These are phyloP conservation scores for Phaeosphaeria sp. DNA, from an alignment of 2,329 filamentous ascomycete genomes.

Conservation along the genomic window DNA sequence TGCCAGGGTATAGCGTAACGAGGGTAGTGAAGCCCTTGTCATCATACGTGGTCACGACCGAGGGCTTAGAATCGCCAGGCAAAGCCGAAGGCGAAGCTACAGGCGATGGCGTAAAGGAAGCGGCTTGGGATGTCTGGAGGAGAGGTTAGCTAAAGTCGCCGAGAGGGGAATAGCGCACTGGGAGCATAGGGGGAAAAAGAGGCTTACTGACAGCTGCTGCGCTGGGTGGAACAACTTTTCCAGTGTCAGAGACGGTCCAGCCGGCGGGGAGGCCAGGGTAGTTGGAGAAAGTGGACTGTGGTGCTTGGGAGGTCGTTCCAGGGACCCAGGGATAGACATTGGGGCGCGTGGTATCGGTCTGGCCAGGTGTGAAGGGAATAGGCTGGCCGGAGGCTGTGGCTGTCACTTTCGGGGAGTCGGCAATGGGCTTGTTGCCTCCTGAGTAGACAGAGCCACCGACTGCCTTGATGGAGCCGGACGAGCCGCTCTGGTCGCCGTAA, in stretches of 20 bases:
- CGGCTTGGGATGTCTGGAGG: slow-evolving; percentile 58
- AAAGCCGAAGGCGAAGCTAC: slow-evolving; percentile 45
- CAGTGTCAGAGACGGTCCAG: slow-evolving; percentile 79
- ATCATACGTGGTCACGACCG: slow-evolving; percentile 56
- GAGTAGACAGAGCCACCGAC: slow-evolving; percentile 78
- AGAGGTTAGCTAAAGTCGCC: slow-evolving; percentile 21
- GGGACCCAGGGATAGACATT: slow-evolving; percentile 68
- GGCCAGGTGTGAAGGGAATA: slow-evolving; percentile 72
- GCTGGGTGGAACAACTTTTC: slow-evolving; percentile 78
- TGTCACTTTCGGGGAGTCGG: slow-evolving; percentile 67
- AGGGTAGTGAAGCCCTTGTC: slow-evolving; percentile 59
- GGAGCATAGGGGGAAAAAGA: slow-evolving; percentile 21
- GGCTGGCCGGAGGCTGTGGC: slow-evolving; percentile 68
- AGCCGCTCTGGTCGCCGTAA: slow-evolving; percentile 80
- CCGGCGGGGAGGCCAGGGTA: slow-evolving; percentile 73
- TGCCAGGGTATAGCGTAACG: slow-evolving; percentile 39
- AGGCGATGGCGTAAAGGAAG: slow-evolving; percentile 60
- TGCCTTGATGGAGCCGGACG: slow-evolving; percentile 81
- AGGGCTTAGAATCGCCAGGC: slow-evolving; percentile 35
- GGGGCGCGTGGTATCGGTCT: slow-evolving; percentile 56
- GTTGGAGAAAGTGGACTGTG: slow-evolving; percentile 54
- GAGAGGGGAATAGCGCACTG: neutral
- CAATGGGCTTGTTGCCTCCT: slow-evolving; percentile 61
- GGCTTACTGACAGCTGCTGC: slow-evolving; percentile 71
- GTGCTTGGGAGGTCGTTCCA: slow-evolving; percentile 59